Evolutionary conservation across 2,329 filamentous ascomycete species (phyloP).

Genomic region (Coleophoma crateriformis): DNA sequence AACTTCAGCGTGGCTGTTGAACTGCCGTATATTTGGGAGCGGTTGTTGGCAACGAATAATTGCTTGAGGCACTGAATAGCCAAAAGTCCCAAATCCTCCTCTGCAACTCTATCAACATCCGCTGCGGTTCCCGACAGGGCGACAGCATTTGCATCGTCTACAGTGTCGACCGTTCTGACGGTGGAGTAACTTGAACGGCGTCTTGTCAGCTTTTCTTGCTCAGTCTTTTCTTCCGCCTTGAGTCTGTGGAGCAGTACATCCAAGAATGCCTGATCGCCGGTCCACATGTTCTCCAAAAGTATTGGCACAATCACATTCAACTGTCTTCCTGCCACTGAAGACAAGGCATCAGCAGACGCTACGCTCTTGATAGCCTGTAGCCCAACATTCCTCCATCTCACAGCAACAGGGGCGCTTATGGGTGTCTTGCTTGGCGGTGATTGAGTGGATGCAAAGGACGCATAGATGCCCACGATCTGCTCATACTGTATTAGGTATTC

Average conservation of each 20-base stretch:
- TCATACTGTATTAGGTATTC: constrained; percentile 79
- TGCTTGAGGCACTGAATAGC: constrained; percentile 83
- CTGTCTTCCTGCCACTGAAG: constrained; percentile 69
- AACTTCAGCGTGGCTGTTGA: constrained; percentile 72
- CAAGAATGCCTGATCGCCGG: constrained; percentile 65
- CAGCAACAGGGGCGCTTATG: constrained; percentile 65
- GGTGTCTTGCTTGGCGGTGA: constrained; percentile 43
- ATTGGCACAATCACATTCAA: constrained; percentile 76
- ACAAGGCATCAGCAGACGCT: constrained; percentile 72
- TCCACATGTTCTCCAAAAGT: constrained; percentile 81
- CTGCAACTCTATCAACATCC: constrained; percentile 83
- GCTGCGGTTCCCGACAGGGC: constrained; percentile 76
- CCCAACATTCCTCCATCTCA: constrained; percentile 72
- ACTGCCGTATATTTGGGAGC: constrained; percentile 73
- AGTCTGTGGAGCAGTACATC: constrained; percentile 62
- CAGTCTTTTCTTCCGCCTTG: constrained; percentile 61
- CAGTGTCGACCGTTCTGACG: constrained; percentile 63
- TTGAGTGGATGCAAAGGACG: constrained; percentile 68
- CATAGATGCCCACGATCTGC: constrained; percentile 74
- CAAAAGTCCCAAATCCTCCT: constrained; percentile 80
- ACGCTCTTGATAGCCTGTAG: constrained; percentile 76
- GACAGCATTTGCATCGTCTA: constrained; percentile 57
- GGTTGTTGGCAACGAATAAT: constrained; percentile 78
- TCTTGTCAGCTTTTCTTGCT: constrained; percentile 56
- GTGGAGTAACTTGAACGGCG: constrained; percentile 77